These are phyloP conservation scores for Diaporthe destruens DNA, from an alignment of 2,329 filamentous ascomycete species.

Conservation along the genomic window DNA sequence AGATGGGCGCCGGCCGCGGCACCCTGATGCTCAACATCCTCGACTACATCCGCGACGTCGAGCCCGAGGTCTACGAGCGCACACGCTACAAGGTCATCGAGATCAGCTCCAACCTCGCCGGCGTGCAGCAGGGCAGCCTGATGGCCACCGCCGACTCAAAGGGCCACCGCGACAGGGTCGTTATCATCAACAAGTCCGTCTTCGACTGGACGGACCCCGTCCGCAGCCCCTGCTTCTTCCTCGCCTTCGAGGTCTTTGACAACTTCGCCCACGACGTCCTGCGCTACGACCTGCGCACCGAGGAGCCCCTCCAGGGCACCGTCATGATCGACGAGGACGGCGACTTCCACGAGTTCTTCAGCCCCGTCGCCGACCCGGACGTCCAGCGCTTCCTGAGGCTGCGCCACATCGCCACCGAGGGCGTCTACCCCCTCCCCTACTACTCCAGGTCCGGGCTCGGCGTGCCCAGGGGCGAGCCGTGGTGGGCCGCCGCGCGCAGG, in stretches of 20 bases:
- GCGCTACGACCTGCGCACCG: conserved; percentile 87
- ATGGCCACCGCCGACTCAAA: conserved; percentile 73
- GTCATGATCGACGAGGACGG: conserved; percentile 87
- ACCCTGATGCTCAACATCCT: conserved; percentile 98
- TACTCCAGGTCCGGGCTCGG: conserved; percentile 48
- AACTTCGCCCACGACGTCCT: conserved; percentile 97
- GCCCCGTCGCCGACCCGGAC: conserved; percentile 77
- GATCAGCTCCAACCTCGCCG: conserved; percentile 86
- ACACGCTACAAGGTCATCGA: conserved; percentile 97
- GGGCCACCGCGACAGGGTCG: conserved; percentile 86
- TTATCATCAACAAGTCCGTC: conserved; percentile 94
- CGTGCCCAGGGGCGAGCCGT: conserved; percentile 37
- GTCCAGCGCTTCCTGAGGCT: conserved; percentile 86
- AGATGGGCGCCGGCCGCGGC: conserved; percentile 97
- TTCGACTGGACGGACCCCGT: conserved; percentile 94
- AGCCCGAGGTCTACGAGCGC: conserved; percentile 92
- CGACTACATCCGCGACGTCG: conserved; percentile 90
- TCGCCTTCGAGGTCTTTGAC: conserved; percentile 98
- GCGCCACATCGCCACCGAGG: conserved; percentile 80
- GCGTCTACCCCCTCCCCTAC: conserved; percentile 74
- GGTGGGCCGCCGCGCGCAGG: conserved; percentile 25
- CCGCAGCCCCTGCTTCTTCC: conserved; percentile 95
- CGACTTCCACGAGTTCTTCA: conserved; percentile 97
- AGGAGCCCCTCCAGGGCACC: conserved; percentile 86
- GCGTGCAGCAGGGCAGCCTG: conserved; percentile 80